Base-by-base conservation (phyloP, 2,329 filamentous ascomycete genomes). In the Fusarium foetens region DNA sequence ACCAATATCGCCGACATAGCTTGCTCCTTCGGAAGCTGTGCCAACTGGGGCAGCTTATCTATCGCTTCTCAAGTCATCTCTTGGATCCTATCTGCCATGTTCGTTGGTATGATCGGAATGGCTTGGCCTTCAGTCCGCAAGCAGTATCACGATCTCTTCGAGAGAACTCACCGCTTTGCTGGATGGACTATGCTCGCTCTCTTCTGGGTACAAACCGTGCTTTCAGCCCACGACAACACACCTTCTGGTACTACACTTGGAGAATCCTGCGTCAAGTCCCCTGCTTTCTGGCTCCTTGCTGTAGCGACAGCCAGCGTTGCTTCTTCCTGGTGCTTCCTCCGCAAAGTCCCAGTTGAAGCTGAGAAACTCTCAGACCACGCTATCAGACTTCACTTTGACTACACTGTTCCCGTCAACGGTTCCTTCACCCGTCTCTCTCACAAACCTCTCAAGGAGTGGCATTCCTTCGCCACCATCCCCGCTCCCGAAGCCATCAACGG, bases 301-400 rank as follows among this genome's bases (percentile, higher is more conserved):
- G 78, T 88, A 31, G 90, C 90, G 21, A 93, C 92, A 2, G 74
- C 85, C 29, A 87, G 91, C 71, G 86, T 95, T 66, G 84, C 92
- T 42, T 89, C 91, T 46, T 92, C 93, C 2, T 97, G 93, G 93
- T 78, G 92, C 3, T 87, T 89, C 63, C 88, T 95, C 27, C 89
- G 92, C 55, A 90, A 89, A 71, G 90, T 93, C 48, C 83, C 84
- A 4, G 91, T 95, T 63, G 83, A 86, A n/a, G 84, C 91, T 6
- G 90, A 94, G 76, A 83, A 86, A 5, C 88, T 96, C 12, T 95
- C 93, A 0, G 79, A 86, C n/a, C 93, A 95, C 81, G 93, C 93
- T 21, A 83, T 93, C 25, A 88, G 91, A 39, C 87, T 96, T 31
- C 88, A 92, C 77, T 92, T 94, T 76, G 83, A 86, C 76, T 90